Base-by-base conservation (phyloP, 352 stramenopile species). In the Phytophthora crassamura region DNA sequence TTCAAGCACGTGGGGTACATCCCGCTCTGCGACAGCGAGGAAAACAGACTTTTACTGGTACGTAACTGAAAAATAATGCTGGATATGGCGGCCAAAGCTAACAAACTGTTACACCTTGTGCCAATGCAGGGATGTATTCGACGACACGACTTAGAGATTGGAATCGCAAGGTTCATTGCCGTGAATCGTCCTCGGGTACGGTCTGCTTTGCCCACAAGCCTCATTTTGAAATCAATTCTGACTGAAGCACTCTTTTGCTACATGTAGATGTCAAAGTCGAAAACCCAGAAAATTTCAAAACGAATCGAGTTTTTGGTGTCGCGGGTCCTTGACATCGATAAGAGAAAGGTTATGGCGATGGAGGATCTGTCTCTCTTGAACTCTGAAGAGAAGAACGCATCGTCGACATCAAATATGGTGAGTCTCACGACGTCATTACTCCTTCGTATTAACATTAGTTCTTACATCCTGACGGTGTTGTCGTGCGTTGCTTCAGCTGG, bases 1-100 rank as follows among this genome's bases (percentile, higher is more conserved):
- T 75, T 83, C 68, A 90, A 87, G 54, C 79, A 64, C 5, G 80
- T 93, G 34, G 80, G 92, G 18, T 92, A 93, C 40, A 93, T 95
- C 48, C 82, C 84, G 4, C 76, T 95, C 33, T 89, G 86, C 18
- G 80, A 93, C 35, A 76, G 82, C 38, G 30, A 68, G 8, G 77
- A 91, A 28, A 83, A 42, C 28, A 56, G 61, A 16, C 66, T 75
- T 5, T 53, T 94, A 25, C 75, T 92, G 50, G 84, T 93, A 52
- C 32, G 40, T 35, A 25, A 3, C 5, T 39, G n/a, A 40, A 15
- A 11, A 20, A 4, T 22, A 16, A 9, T 18, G 34, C 34, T 20
- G 12, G 25, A 36, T 40, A 25, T 47, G 28, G 18, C 16, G 39
- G 16, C 34, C n/a, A 32, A 39, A 12, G 15, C 45, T 59, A 45